These are phyloP conservation scores for Cladosporium austrohemisphaericum DNA, from an alignment of 2,329 filamentous ascomycete species.

Conservation along the genomic window DNA sequence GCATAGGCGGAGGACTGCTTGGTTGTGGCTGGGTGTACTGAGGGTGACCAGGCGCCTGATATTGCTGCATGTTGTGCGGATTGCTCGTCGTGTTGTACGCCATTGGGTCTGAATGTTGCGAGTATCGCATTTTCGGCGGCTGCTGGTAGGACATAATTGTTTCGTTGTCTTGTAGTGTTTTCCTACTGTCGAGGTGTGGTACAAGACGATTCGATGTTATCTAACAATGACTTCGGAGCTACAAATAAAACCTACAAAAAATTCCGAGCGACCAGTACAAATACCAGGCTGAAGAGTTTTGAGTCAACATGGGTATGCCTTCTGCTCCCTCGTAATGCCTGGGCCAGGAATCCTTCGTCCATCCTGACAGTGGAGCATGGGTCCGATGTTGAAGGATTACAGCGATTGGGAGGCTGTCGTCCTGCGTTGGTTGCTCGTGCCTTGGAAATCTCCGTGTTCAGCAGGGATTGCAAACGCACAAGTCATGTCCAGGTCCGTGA, in stretches of 20 bases:
- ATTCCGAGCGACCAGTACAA: too few relatives aligned
- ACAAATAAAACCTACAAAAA: too few relatives aligned
- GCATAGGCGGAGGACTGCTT: not conserved
- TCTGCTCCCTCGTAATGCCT: too few relatives aligned
- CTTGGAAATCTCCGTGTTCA: not conserved
- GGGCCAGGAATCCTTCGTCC: not conserved
- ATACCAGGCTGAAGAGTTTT: too few relatives aligned
- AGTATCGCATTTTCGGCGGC: slow-evolving; percentile 4
- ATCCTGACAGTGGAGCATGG: slow-evolving; percentile 1
- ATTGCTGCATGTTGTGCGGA: not conserved
- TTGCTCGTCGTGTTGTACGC: not conserved
- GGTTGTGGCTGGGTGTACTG: not conserved
- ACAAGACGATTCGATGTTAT: too few relatives aligned
- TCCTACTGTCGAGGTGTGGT: too few relatives aligned
- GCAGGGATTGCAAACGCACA: not conserved
- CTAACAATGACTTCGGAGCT: too few relatives aligned
- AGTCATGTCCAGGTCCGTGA: not conserved
- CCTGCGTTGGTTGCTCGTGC: too few relatives aligned
- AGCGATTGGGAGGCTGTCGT: too few relatives aligned
- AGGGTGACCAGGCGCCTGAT: not conserved
- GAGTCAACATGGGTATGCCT: too few relatives aligned
- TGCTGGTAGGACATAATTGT: not conserved
- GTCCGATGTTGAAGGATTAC: not conserved
- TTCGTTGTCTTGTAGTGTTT: not conserved
- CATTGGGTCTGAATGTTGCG: not conserved